These are phyloP conservation scores for Kernera saxatilis DNA, from an alignment of 345 rosid species.

Conservation along the genomic window DNA sequence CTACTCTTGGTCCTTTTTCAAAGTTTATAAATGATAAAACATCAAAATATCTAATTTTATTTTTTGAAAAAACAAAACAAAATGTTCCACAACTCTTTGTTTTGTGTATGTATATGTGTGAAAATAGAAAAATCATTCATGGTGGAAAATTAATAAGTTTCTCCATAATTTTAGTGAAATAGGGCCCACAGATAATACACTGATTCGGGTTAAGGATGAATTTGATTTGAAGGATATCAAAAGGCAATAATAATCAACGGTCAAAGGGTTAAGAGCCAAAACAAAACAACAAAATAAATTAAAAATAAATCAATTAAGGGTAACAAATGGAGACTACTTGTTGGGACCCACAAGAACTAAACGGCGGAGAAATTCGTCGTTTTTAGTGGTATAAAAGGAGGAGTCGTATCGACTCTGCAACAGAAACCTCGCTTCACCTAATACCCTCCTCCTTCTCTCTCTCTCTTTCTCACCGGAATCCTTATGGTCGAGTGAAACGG, in stretches of 20 bases:
- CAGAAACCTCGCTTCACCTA: slow-evolving; percentile 17
- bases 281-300: not conserved
- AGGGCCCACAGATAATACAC: not conserved
- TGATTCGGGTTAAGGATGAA: not conserved
- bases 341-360: slow-evolving; percentile 11
- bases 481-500: slow-evolving; percentile 26
- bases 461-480: slow-evolving; percentile 2
- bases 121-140: not conserved
- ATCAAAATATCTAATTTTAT: too few species aligned
- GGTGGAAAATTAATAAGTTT: not conserved
- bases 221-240: slow-evolving; percentile 7
- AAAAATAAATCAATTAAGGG: not conserved
- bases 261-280: slow-evolving; percentile 23
- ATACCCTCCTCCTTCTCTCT: not conserved
- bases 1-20: too few species aligned
- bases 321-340: slow-evolving; percentile 2
- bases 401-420: slow-evolving; percentile 23
- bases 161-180: not conserved
- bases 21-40: too few species aligned
- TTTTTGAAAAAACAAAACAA: not conserved
- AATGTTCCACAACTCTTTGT: not conserved
- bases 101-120: not conserved
- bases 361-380: slow-evolving; percentile 20
- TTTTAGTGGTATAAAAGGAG: slow-evolving; percentile 27
- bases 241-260: slow-evolving; percentile 22